A percentile compares a stretch with the other conserved stretches of the same genome.
Evolutionary conservation across 2,329 filamentous ascomycete genomes (phyloP).

Genomic region (Xylaria sp.): DNA sequence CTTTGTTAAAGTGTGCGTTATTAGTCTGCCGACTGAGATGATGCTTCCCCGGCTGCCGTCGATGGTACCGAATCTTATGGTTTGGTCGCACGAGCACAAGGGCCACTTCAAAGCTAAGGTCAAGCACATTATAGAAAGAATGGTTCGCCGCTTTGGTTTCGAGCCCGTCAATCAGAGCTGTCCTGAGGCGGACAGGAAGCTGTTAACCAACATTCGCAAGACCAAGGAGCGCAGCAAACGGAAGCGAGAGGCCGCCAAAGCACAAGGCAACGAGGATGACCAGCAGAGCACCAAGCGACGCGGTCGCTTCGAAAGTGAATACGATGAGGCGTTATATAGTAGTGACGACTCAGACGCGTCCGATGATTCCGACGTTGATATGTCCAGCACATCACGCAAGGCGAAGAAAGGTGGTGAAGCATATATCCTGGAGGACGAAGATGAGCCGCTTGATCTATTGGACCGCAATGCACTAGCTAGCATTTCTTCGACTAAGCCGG

Average conservation of each 20-base stretch:
- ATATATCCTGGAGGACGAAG: constrained; percentile 94
- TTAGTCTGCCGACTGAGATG: constrained; percentile 82
- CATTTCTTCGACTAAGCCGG: constrained; percentile 90
- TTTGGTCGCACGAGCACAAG: constrained; percentile 98
- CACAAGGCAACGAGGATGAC: constrained; percentile 66
- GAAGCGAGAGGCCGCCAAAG: constrained; percentile 78
- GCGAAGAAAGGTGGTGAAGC: constrained; percentile 72
- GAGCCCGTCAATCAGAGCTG: constrained; percentile 82
- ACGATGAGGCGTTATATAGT: constrained; percentile 95
- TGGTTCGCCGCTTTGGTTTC: constrained; percentile 90
- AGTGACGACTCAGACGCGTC: constrained; percentile 73
- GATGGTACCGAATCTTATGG: constrained; percentile 89
- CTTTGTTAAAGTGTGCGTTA: constrained; percentile 95
- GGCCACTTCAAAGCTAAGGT: constrained; percentile 97
- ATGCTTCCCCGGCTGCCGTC: constrained; percentile 81
- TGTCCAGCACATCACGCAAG: constrained; percentile 56
- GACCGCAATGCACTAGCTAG: constrained; percentile 89
- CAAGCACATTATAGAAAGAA: constrained; percentile 95
- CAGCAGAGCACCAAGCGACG: constrained; percentile 62
- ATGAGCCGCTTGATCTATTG: constrained; percentile 93
- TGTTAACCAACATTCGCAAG: constrained; percentile 95
- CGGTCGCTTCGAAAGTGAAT: constrained; percentile 87
- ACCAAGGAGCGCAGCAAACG: constrained; percentile 90
- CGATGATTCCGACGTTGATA: constrained; percentile 72
- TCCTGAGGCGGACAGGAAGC: constrained; percentile 87